Evolutionary conservation across 495 filamentous ascomycete species (phyloP), one percentile per base, ranked within the genome.

Genomic region (Bacidia gigantensis): DNA sequence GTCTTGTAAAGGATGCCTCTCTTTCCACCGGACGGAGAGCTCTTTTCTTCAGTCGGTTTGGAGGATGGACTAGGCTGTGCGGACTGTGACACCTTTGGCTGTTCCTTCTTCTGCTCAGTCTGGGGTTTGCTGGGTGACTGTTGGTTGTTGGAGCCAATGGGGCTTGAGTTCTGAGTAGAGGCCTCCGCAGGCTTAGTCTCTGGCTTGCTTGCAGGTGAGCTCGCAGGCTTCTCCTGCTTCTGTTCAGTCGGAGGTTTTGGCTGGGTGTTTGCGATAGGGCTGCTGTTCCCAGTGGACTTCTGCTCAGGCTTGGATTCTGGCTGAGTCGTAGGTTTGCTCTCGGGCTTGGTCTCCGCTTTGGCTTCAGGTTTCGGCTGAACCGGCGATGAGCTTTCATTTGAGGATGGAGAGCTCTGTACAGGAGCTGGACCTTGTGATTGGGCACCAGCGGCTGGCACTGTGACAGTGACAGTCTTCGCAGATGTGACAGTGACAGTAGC

Each of bases 401-500:
- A 44, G 41, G 14, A 44, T 44, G 26, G 26, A 12, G 26, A 18
- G 12, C 20, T 44, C 7, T 44, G 9, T n/a, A 9, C 17, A 18
- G 41, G 17, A 9, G 41, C 14, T 2, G 49, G n/a, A 5, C 2
- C 17, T 11, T 20, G 20, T 38, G 51, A 25, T 32, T 44, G 24
- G 26, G 44, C 38, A 9, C 26, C 29, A 22, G 41, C 47, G 25
- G 38, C 52, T 40, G 46, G 50, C 29, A 62, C 55, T 12, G 60
- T 62, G 29, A 62, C 57, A 21, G 60, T 62, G 25, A 62, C 49
- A 0, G 57, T 59, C 21, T 62, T 55, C 21, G 60, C 58, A 12
- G 26, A 25, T 11, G 60, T 62, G 14, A 60, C 49, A 2, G 60
- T 62, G 24, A 60, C 57, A n/a, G 57, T 62, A 17, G 60, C 57